phyloP scores from a whole-genome alignment of 176 grass and related monocot genomes.

The Pharus latifolius region DNA sequence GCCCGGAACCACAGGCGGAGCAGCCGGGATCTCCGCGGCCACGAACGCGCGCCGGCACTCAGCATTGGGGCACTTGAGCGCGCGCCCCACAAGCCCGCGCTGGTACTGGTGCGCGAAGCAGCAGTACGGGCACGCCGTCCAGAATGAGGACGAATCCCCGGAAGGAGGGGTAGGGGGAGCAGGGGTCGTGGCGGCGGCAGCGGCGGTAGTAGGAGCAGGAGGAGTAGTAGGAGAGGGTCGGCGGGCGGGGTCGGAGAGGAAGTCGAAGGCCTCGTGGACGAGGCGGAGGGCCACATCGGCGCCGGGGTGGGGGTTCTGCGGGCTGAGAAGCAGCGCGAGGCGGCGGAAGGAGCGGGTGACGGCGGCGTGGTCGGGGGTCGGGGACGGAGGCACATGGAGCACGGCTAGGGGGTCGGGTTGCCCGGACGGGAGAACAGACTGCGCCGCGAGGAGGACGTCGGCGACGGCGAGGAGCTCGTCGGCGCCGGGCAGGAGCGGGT shows the following conservation, averaged over 20 bases:
- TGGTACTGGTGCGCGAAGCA: constrained; percentile 69
- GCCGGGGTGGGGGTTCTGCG: constrained; percentile 26
- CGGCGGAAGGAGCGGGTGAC: constrained; percentile 43
- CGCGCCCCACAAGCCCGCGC: constrained; percentile 37
- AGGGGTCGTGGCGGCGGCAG: background rate
- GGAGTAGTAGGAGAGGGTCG: constrained; percentile 1
- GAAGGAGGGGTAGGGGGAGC: background rate
- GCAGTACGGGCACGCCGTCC: constrained; percentile 83
- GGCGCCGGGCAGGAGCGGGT: constrained; percentile 77
- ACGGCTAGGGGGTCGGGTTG: constrained; percentile 42
- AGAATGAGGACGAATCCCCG: constrained; percentile 34
- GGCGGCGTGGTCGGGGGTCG: constrained; percentile 4
- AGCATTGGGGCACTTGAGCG: constrained; percentile 65
- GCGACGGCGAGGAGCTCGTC: constrained; percentile 84
- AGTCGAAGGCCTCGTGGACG: constrained; percentile 29
- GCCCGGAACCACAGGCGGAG: constrained; percentile 66
- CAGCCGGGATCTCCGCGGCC: constrained; percentile 40
- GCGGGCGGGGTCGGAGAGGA: constrained; percentile 42
- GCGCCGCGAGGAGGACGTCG: constrained; percentile 87
- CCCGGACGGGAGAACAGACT: constrained; percentile 24
- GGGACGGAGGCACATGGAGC: constrained; percentile 43
- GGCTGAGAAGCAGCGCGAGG: constrained; percentile 47
- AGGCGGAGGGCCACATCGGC: constrained; percentile 35
- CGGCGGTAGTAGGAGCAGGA: background rate
- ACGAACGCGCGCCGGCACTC: constrained; percentile 52